Base-by-base conservation (phyloP, 768 basidiomycete species). In the Tricholomella constricta region DNA sequence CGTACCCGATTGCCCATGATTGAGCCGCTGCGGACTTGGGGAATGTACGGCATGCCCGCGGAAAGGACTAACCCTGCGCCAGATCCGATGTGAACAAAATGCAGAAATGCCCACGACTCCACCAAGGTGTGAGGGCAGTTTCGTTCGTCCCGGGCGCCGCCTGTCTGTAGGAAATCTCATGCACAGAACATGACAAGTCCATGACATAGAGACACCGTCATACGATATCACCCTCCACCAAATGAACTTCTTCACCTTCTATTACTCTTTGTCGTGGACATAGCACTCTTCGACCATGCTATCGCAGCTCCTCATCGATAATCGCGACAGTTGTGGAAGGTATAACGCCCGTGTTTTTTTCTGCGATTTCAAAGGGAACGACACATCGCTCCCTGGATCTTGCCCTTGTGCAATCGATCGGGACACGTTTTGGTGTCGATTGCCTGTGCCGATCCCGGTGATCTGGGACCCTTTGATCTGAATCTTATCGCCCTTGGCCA, bases 221-320 rank as follows among this genome's bases (percentile, higher is more conserved):
- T n/a, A n/a, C n/a, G n/a, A n/a, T n/a, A n/a, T n/a, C n/a, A n/a
- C n/a, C n/a, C n/a, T n/a, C n/a, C n/a, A n/a, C n/a, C n/a, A n/a
- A n/a, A n/a, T n/a, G n/a, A n/a, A n/a, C n/a, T n/a, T n/a, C 26
- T 7, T 11, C 15, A 17, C 8, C 38, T 45, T 49, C 51, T 40
- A 37, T 35, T 43, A 26, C 36, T 23, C 45, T 54, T 34, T 50
- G 8, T 25, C 15, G 6, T 45, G 26, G 14, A 26, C 11, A 6
- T 27, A 26, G 37, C 25, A 36, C 35, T 14, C 25, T 34, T 40
- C 26, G 35, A 19, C 17, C 14, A 48, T 32, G 10, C 42, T 44
- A 55, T 61, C 51, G 14, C 27, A 11, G 23, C 27, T 34, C 48
- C 45, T 38, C 48, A 55, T 61, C 59, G 59, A 61, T 61, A 61